phyloP scores from a whole-genome alignment of 371 early-diverging fungal genomes.

The Mucor saturninus region DNA sequence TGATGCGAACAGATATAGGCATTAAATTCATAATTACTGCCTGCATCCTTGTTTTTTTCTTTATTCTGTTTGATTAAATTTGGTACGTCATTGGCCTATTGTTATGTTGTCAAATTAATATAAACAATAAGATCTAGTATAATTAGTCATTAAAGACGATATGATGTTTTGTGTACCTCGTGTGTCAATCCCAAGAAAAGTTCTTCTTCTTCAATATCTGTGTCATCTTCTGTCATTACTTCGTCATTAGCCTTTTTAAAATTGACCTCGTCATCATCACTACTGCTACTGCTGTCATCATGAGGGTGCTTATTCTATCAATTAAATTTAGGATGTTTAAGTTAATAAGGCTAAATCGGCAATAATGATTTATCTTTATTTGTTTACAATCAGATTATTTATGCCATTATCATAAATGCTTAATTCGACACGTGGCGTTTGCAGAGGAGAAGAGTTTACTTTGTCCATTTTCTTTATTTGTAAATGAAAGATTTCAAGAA shows the following conservation, averaged over 20 bases:
- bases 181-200: constrained; percentile 7
- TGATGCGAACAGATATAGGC: constrained; percentile 4
- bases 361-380: no score
- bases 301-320: background rate
- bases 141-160: background rate
- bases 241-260: constrained; percentile 13
- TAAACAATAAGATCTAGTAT: constrained; percentile 2
- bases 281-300: background rate
- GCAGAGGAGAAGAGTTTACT: background rate
- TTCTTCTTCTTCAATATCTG: constrained; percentile 37
- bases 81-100: constrained; percentile 6
- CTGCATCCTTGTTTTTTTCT: background rate
- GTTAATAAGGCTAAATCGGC: background rate
- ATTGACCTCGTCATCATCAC: background rate
- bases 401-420: background rate
- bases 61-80: background rate
- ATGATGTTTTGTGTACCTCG: constrained; percentile 11
- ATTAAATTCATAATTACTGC: background rate
- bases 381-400: background rate
- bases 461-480: background rate
- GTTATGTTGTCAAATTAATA: constrained; percentile 4
- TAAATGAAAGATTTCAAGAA: background rate
- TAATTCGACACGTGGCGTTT: constrained; percentile 1
- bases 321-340: background rate
- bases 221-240: constrained; percentile 34